phyloP scores from a whole-genome alignment of 805 yeast species.

The Ogataea dorogensis region DNA sequence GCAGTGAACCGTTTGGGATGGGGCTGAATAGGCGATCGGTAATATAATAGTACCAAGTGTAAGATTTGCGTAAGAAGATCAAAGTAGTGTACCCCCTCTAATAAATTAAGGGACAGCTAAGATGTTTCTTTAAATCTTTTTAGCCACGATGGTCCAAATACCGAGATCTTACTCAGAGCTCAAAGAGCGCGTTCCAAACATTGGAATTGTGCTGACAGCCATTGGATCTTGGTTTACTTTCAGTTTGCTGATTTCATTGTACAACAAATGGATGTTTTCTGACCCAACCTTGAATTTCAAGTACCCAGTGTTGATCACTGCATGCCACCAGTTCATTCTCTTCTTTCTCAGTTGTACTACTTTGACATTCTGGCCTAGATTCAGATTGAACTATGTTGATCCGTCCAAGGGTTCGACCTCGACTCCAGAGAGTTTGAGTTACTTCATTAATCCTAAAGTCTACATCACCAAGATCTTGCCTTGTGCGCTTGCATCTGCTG shows the following conservation, averaged over 20 bases:
- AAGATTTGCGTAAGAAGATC: background rate
- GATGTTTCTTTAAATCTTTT: conserved; percentile 2
- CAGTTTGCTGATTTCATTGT: conserved; percentile 62
- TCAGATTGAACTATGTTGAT: conserved; percentile 39
- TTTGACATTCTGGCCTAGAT: conserved; percentile 42
- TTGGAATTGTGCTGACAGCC: conserved; percentile 23
- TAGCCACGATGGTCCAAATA: conserved; percentile 16
- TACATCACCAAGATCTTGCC: conserved; percentile 62
- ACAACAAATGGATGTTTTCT: conserved; percentile 92
- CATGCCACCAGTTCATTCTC: conserved; percentile 74
- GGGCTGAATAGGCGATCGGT: no score
- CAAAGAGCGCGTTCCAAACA: conserved; percentile 24
- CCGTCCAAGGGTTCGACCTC: conserved; percentile 10
- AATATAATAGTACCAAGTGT: no score
- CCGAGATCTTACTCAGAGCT: conserved; percentile 25
- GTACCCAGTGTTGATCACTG: conserved; percentile 78
- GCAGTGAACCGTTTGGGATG: no score
- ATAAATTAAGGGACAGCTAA: conserved; percentile 3
- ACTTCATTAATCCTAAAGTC: conserved; percentile 33
- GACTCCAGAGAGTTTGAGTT: conserved; percentile 15
- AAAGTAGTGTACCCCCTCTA: conserved; percentile 1
- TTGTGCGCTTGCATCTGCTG: conserved; percentile 81
- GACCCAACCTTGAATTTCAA: conserved; percentile 69
- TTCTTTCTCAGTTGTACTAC: conserved; percentile 48
- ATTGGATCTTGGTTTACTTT: conserved; percentile 57